A percentile compares a stretch with the other conserved stretches of the same genome.
These are phyloP conservation scores for Coniella lustricola DNA, from an alignment of 2,329 filamentous ascomycete genomes.

Conservation along the genomic window DNA sequence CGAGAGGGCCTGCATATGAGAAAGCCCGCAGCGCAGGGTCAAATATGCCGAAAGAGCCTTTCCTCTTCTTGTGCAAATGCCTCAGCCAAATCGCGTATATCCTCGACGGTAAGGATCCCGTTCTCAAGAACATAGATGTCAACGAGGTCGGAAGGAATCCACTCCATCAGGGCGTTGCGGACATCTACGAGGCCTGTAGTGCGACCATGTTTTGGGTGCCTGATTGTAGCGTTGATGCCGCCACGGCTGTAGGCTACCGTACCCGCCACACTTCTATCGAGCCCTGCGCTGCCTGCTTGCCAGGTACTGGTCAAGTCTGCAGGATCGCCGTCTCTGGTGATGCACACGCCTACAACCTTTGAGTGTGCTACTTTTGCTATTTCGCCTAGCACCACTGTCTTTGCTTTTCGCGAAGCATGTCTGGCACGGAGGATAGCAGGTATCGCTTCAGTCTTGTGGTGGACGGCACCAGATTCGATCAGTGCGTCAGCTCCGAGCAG, in stretches of 20 bases:
- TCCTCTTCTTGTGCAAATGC: slow-evolving; percentile 30
- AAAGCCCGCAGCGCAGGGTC: neutral
- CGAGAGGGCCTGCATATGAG: neutral
- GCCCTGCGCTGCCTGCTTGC: slow-evolving; percentile 25
- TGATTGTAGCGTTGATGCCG: neutral
- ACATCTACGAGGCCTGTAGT: slow-evolving; percentile 26
- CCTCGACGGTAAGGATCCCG: slow-evolving; percentile 33
- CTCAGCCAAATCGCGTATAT: slow-evolving; percentile 34
- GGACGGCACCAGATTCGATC: slow-evolving; percentile 48
- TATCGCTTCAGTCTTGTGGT: slow-evolving; percentile 61
- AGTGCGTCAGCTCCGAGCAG: slow-evolving; percentile 61
- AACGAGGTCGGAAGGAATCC: slow-evolving; percentile 44
- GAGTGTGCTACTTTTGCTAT: slow-evolving; percentile 53
- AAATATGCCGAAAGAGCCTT: slow-evolving; percentile 37
- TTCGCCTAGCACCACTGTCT: slow-evolving; percentile 50
- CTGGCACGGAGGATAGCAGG: slow-evolving; percentile 50
- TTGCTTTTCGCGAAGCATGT: slow-evolving; percentile 36
- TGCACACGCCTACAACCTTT: slow-evolving; percentile 34
- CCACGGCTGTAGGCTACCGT: slow-evolving; percentile 6
- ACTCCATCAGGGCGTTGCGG: slow-evolving; percentile 54
- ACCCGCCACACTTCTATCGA: slow-evolving; percentile 17
- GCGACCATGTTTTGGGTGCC: neutral
- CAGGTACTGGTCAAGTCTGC: slow-evolving; percentile 44
- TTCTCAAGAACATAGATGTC: slow-evolving; percentile 50
- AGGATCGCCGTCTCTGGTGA: slow-evolving; percentile 43